These are phyloP conservation scores for Acer negundo DNA, from an alignment of 345 rosid genomes.

Conservation along the genomic window DNA sequence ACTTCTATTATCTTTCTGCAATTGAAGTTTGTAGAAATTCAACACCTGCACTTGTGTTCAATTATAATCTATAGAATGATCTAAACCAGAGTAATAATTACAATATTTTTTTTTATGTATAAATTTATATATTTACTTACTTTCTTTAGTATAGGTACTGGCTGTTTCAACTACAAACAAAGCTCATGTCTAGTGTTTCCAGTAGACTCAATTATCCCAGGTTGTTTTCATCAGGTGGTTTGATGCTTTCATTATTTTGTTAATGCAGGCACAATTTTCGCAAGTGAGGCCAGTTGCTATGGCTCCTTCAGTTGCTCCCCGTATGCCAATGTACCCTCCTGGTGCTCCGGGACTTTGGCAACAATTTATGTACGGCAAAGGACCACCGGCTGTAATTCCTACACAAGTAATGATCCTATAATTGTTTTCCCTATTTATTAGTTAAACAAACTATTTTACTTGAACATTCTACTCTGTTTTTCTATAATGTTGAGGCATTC, in stretches of 20 bases:
- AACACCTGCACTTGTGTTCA: background rate
- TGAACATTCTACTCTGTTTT: background rate
- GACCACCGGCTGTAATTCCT: constrained; percentile 69
- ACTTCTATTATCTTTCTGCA: background rate
- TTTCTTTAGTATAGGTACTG: background rate
- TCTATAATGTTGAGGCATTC: background rate
- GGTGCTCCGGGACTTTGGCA: constrained; percentile 73
- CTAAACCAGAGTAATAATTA: background rate
- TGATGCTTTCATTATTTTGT: background rate
- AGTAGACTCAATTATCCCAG: background rate
- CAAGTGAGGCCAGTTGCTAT: constrained; percentile 71
- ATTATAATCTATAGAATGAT: too few species aligned
- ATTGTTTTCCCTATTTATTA: background rate
- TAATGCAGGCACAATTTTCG: constrained; percentile 66
- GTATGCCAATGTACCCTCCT: constrained; percentile 74
- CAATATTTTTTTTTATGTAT: background rate
- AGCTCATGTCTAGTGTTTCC: background rate
- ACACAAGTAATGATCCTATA: constrained; percentile 40
- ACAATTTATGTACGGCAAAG: constrained; percentile 74
- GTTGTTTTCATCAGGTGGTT: background rate
- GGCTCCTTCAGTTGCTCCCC: constrained; percentile 58
- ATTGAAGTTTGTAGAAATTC: background rate
- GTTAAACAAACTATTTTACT: background rate
- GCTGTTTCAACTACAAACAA: background rate
- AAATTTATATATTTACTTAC: background rate